Base-by-base conservation (phyloP, 768 basidiomycete species). In the Hypsizygus marmoreus region DNA sequence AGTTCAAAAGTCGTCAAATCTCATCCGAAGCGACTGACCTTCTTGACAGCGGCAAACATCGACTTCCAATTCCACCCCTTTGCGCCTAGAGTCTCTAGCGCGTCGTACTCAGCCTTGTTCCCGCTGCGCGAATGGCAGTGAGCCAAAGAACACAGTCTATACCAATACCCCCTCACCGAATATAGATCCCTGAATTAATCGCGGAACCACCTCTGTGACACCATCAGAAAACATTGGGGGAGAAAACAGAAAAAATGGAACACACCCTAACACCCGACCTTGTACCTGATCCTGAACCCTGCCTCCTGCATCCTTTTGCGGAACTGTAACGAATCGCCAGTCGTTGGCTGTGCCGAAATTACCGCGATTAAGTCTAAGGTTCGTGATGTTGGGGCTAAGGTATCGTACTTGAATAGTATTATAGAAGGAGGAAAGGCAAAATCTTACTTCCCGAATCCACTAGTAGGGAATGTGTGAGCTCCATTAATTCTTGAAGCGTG, bases 271-370 rank as follows among this genome's bases (percentile, higher is more conserved):
- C 14, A 49, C 51, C 24, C 48, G 44, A n/a, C 26, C 51, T 41
- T 53, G 51, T 16, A 45, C 40, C 14, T 53, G 51, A 9, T 30
- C 36, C 33, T 53, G 51, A 39, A 28, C 19, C 12, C 51, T 43
- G 14, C 34, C 30, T 10, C 51, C 47, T 6, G 36, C 51, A 23
- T 36, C 39, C 11, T 16, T 25, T 35, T 53, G 47, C 4, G 43
- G 47, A 30, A 53, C 52, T 4, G 47, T 49, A 13, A 53, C 47
- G 32, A 49, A 53, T 28, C 46, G 43, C 52, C 47, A 53, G 37
- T 53, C 52, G 19, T 49, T 41, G 6, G 34, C 10, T 8, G 52
- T 46, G 23, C 47, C 47, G 29, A 46, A 42, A 29, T 53, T 53
- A 6, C 40, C 43, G 11, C 40, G 34, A 17, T 37, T 53, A 30